A percentile compares a stretch with the other conserved stretches of the same genome.
Conservation (phyloP, 202 grass and related monocot genomes). For the Hordeum pubiflorum region DNA sequence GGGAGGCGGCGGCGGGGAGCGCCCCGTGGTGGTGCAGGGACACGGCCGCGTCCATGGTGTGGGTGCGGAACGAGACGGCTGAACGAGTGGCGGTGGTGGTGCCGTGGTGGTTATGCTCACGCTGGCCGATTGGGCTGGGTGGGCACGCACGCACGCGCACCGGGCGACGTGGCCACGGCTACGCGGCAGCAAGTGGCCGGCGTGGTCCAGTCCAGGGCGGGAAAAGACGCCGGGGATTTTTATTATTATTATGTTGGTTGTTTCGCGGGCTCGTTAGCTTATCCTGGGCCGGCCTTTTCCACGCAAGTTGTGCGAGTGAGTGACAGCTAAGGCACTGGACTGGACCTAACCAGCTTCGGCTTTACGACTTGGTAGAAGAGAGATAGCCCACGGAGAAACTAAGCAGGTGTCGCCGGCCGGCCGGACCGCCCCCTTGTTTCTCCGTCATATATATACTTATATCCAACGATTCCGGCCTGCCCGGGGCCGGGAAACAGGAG, state of each 20-base stretch:
- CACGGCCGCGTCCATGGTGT: conserved; percentile 34
- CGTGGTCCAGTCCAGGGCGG: neutral
- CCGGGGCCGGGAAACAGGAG: too few relatives aligned
- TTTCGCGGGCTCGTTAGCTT: neutral
- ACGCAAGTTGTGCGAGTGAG: neutral
- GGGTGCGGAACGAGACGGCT: neutral
- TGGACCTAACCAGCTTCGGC: neutral
- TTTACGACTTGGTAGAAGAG: neutral
- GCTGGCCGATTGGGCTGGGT: neutral
- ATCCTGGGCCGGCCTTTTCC: neutral
- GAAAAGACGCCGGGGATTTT: neutral
- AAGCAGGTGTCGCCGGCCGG: neutral
- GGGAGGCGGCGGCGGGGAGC: neutral
- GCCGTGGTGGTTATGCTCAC: neutral
- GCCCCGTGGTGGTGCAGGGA: conserved; percentile 25
- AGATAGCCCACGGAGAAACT: neutral
- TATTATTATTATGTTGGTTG: neutral
- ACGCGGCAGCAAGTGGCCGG: neutral
- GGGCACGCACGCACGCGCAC: neutral
- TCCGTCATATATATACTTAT: too few relatives aligned
- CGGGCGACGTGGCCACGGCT: neutral
- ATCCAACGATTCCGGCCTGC: too few relatives aligned
- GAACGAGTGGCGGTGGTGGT: neutral
- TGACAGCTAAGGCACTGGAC: neutral
- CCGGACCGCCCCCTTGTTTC: neutral